phyloP scores from a whole-genome alignment of 495 filamentous ascomycete genomes.

The Glonium stellatum region DNA sequence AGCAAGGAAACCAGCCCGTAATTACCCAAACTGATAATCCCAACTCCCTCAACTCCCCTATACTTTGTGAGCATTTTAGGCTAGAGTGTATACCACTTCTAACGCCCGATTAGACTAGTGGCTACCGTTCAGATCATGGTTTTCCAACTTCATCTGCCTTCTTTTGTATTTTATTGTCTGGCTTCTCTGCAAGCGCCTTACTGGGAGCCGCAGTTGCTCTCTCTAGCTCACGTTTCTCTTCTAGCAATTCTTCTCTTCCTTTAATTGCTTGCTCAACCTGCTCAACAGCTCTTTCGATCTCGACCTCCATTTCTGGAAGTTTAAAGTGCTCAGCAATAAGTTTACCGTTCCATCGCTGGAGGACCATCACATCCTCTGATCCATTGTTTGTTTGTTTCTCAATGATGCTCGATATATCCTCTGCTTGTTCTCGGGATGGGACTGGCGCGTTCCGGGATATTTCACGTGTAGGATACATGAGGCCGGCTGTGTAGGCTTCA shows the following conservation, averaged over 20 bases:
- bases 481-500: slow-evolving; percentile 53
- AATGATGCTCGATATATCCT: slow-evolving; percentile 58
- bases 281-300: slow-evolving; percentile 81
- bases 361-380: slow-evolving; percentile 37
- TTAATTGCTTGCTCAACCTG: slow-evolving; percentile 62
- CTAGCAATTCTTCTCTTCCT: slow-evolving; percentile 42
- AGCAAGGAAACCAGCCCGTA: background rate
- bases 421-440: slow-evolving; percentile 31
- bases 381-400: slow-evolving; percentile 39
- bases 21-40: background rate
- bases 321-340: slow-evolving; percentile 38
- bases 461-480: slow-evolving; percentile 32
- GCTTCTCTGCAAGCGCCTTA: slow-evolving; percentile 8
- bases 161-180: background rate
- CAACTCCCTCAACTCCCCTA: background rate
- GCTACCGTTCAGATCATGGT: background rate
- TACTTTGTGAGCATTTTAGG: too few relatives aligned
- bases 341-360: slow-evolving; percentile 40
- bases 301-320: slow-evolving; percentile 74
- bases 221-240: slow-evolving; percentile 41
- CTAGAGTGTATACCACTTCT: background rate
- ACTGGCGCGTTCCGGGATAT: slow-evolving; percentile 29
- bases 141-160: background rate
- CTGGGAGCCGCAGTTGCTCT: slow-evolving; percentile 18
- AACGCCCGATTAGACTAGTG: background rate